Percentiles rank a stretch among this genome's conserved stretches.
phyloP scores from a whole-genome alignment of 2,329 filamentous ascomycete genomes.

The Salinomyces thailandicus region DNA sequence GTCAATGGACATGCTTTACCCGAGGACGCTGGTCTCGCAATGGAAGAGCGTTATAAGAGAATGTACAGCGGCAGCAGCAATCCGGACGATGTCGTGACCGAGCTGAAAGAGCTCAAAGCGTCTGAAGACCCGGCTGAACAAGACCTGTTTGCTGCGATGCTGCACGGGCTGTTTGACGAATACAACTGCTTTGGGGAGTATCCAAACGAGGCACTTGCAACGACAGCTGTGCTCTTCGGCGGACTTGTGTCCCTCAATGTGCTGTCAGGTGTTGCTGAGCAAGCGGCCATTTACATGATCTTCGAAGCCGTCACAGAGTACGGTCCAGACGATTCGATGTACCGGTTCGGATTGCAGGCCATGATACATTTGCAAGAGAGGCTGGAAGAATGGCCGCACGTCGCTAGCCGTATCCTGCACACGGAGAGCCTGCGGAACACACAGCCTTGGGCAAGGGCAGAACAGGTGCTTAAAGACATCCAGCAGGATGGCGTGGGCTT shows the following conservation, averaged over 20 bases:
- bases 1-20: slow-evolving; percentile 54
- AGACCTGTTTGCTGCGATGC: slow-evolving; percentile 96
- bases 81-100: slow-evolving; percentile 73
- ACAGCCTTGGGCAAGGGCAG: slow-evolving; percentile 37
- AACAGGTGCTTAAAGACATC: slow-evolving; percentile 21
- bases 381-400: slow-evolving; percentile 88
- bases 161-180: slow-evolving; percentile 93
- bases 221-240: slow-evolving; percentile 90
- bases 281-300: slow-evolving; percentile 94
- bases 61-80: slow-evolving; percentile 93
- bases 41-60: slow-evolving; percentile 96
- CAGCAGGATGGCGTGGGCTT: slow-evolving; percentile 17
- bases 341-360: slow-evolving; percentile 93
- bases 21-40: slow-evolving; percentile 68
- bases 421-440: slow-evolving; percentile 75
- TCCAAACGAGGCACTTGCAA: slow-evolving; percentile 88
- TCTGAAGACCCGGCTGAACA: slow-evolving; percentile 77
- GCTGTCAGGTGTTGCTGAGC: slow-evolving; percentile 78
- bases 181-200: slow-evolving; percentile 94
- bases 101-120: slow-evolving; percentile 76
- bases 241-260: slow-evolving; percentile 81
- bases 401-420: slow-evolving; percentile 74
- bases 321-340: slow-evolving; percentile 77
- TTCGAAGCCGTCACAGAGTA: slow-evolving; percentile 90
- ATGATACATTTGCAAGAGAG: slow-evolving; percentile 77